phyloP scores from a whole-genome alignment of 345 rosid genomes.

The Turnera subulata region DNA sequence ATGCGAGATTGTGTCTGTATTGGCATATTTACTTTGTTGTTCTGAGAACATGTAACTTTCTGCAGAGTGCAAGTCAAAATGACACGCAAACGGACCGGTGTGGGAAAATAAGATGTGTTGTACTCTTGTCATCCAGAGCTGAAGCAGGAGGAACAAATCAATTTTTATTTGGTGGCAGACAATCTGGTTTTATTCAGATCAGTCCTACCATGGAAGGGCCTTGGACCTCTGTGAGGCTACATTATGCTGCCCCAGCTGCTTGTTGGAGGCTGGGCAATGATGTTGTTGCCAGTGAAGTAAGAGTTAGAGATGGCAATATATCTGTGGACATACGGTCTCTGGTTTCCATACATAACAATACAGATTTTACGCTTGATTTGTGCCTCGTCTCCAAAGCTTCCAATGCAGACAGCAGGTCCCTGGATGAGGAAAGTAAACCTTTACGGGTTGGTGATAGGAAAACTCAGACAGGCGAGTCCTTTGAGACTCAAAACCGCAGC shows the following conservation, averaged over 20 bases:
- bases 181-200: constrained; percentile 84
- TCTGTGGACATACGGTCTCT: constrained; percentile 83
- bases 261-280: constrained; percentile 92
- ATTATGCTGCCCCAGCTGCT: constrained; percentile 97
- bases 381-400: constrained; percentile 54
- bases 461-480: constrained; percentile 38
- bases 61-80: constrained; percentile 45
- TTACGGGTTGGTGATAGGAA: constrained; percentile 21
- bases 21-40: no score
- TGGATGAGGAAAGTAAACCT: constrained; percentile 20
- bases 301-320: constrained; percentile 72
- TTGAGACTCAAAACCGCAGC: constrained; percentile 46
- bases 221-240: constrained; percentile 91
- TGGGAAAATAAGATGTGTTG: constrained; percentile 73
- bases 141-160: constrained; percentile 43
- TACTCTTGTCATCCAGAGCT: constrained; percentile 51
- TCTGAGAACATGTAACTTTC: no score
- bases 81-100: constrained; percentile 29
- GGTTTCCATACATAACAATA: constrained; percentile 64
- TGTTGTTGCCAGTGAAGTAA: constrained; percentile 94
- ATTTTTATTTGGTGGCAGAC: constrained; percentile 28
- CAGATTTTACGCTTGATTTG: constrained; percentile 64
- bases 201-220: constrained; percentile 92
- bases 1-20: neutral
- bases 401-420: constrained; percentile 17